Conservation (phyloP, 805 yeast genomes). For the Wickerhamiella sorbophila region DNA sequence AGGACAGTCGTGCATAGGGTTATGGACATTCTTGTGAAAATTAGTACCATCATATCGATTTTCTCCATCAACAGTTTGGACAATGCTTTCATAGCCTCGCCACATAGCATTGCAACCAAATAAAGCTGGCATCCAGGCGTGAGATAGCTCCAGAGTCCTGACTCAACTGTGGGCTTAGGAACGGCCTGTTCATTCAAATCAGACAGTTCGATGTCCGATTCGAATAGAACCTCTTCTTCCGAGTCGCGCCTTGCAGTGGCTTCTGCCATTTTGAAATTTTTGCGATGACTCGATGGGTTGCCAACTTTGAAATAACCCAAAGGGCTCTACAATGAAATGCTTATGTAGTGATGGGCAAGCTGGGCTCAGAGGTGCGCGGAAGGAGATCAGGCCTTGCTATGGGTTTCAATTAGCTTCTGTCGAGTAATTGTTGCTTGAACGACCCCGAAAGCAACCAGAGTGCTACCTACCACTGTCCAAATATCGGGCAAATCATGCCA, state of each 20-base stretch:
- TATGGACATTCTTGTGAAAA: slow-evolving; percentile 61
- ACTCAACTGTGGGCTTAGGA: no score
- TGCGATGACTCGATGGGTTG: no score
- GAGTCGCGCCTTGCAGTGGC: no score
- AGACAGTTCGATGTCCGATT: no score
- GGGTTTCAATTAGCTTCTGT: neutral
- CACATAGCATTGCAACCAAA: slow-evolving; percentile 5
- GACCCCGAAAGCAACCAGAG: slow-evolving; percentile 37
- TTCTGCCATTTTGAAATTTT: no score
- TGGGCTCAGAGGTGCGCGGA: no score
- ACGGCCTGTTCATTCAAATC: no score
- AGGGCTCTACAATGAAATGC: no score
- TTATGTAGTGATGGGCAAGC: no score
- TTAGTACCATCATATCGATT: slow-evolving; percentile 26
- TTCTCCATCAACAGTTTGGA: slow-evolving; percentile 13
- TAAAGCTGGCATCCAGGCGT: neutral
- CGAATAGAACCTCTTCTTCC: no score
- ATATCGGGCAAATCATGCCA: slow-evolving; percentile 63
- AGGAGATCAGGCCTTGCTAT: no score
- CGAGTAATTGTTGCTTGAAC: neutral
- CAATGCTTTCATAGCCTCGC: slow-evolving; percentile 14
- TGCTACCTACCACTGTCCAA: slow-evolving; percentile 55
- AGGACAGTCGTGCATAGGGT: slow-evolving; percentile 46
- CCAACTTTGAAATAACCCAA: no score
- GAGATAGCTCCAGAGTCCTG: neutral